Base-by-base conservation (phyloP, 768 basidiomycete genomes). In the Auriscalpium vulgare region DNA sequence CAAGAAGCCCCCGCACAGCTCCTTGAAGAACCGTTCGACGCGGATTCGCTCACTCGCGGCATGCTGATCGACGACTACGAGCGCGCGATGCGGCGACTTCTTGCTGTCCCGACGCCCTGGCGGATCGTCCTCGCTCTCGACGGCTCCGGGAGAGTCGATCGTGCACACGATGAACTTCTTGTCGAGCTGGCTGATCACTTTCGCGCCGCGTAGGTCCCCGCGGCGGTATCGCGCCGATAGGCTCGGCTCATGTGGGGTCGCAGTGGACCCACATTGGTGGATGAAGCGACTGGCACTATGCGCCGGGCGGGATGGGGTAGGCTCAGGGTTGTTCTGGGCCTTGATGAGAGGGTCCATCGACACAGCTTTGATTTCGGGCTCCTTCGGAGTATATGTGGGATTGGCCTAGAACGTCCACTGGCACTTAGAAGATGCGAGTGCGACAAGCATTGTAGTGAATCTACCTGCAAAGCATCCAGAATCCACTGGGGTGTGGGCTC, bases 1-100 rank as follows among this genome's bases (percentile, higher is more conserved):
- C 58, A 85, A 76, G 67, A 81, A 92, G 13, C 84, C 85, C 48
- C 75, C 67, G 70, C 91, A 93, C n/a, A 93, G 66, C 48, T 83
- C 81, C 59, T 76, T 78, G 62, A 95, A 76, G 67, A 91, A 88
- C 29, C 74, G 71, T 71, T 99, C 97, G 56, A 98, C 91, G 19
- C 95, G 84, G 47, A 97, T 74, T 19, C 97, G 84, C 70, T 99
- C 97, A 66, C 97, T 92, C n/a, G 95, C 95, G 11, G 97, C 97
- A 67, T 99, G 97, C 69, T 99, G 97, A 73, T 99, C 97, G 48
- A 99, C 78, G 51, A 98, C 77, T 36, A 95, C 75, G 35, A 98
- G 78, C 1, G 71, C 66, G 53, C 47, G 48, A 16, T 40, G 45
- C 21, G 61, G 61, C 23, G 7, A 16, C 4, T 8, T 17, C 51